These are phyloP conservation scores for Craspedostauros australis DNA, from an alignment of 108 stramenopile genomes.

Conservation along the genomic window DNA sequence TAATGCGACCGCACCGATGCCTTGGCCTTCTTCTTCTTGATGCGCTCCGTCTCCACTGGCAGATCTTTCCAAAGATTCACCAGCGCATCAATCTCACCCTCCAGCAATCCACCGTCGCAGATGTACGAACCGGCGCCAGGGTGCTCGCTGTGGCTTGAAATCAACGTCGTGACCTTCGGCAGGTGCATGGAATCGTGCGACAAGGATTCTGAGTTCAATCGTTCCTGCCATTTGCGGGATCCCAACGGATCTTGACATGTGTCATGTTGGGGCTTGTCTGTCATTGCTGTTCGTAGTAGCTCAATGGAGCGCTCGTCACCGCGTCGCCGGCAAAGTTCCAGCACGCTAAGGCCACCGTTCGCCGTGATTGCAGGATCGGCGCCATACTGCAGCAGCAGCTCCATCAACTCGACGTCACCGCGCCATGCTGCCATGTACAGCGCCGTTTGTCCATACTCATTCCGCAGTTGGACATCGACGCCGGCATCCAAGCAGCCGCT, in stretches of 20 bases:
- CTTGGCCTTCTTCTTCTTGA: slow-evolving; percentile 26
- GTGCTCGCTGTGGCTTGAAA: slow-evolving; percentile 41
- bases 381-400: slow-evolving; percentile 48
- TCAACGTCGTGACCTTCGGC: slow-evolving; percentile 30
- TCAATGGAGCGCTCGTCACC: neutral
- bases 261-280: neutral
- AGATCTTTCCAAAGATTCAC: slow-evolving; percentile 33
- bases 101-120: slow-evolving; percentile 47
- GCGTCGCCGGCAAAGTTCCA: slow-evolving; percentile 17
- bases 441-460: slow-evolving; percentile 74
- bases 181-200: no score
- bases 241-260: neutral
- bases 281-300: no score
- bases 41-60: slow-evolving; percentile 29
- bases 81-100: slow-evolving; percentile 28
- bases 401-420: slow-evolving; percentile 33
- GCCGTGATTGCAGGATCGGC: slow-evolving; percentile 40
- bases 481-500: slow-evolving; percentile 53
- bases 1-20: slow-evolving; percentile 57
- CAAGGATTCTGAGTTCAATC: neutral
- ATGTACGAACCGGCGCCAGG: slow-evolving; percentile 74
- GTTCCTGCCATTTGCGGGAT: neutral
- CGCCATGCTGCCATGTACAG: slow-evolving; percentile 70
- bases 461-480: slow-evolving; percentile 53
- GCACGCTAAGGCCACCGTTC: slow-evolving; percentile 52